Percentiles rank a stretch among this genome's conserved stretches.
phyloP scores from a whole-genome alignment of 2,329 filamentous ascomycete species.

The Rhexocercosporidium sp. region DNA sequence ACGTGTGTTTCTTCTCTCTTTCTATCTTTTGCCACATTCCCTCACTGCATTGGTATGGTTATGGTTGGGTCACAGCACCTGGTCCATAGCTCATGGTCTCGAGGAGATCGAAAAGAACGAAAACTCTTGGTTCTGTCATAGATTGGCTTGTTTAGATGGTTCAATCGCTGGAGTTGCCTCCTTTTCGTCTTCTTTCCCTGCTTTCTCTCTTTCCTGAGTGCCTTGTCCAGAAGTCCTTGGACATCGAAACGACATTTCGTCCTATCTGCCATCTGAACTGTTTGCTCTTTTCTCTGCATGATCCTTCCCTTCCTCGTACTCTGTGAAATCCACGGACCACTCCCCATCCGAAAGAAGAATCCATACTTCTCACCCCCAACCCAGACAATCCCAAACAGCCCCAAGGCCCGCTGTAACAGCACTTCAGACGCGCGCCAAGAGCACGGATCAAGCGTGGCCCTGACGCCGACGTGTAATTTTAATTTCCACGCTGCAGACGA shows the following conservation, averaged over 20 bases:
- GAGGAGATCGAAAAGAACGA: constrained; percentile 1
- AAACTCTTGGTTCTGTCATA: constrained; percentile 17
- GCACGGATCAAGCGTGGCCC: constrained; percentile 1
- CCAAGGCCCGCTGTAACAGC: constrained; percentile 11
- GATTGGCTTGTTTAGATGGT: constrained; percentile 11
- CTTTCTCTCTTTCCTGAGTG: neutral
- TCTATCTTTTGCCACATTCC: neutral
- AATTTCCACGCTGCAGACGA: neutral
- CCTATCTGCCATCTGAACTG: neutral
- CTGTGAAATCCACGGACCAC: neutral
- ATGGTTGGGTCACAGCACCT: neutral
- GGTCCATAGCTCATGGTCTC: neutral
- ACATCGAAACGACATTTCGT: neutral
- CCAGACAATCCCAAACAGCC: neutral
- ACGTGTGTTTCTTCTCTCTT: neutral
- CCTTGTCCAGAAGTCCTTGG: neutral
- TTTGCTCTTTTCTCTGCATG: neutral
- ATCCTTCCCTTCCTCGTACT: neutral
- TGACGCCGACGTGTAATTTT: neutral
- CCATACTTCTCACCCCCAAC: neutral
- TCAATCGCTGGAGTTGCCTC: neutral
- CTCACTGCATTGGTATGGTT: neutral
- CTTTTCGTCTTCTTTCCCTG: neutral
- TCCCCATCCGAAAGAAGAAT: neutral
- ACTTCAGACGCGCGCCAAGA: constrained; percentile 21